A percentile compares a stretch with the other conserved stretches of the same genome.
These are phyloP conservation scores for Monosporascus sp. DNA, from an alignment of 2,329 filamentous ascomycete species.

Conservation along the genomic window DNA sequence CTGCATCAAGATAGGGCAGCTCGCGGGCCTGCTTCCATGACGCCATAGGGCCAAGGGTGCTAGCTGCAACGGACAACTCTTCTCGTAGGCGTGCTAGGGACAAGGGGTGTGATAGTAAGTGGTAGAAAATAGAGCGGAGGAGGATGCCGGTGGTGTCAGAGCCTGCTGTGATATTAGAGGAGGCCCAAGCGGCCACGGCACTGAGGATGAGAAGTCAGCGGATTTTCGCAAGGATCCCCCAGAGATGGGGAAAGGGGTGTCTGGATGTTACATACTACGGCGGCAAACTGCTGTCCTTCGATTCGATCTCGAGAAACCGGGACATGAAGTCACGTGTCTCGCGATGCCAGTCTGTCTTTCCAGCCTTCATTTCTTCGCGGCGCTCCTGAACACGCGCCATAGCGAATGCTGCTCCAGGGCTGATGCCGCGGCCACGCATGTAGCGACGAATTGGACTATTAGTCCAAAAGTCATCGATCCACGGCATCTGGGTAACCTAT, in stretches of 20 bases:
- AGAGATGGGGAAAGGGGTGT: background rate
- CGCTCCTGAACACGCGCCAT: constrained; percentile 3
- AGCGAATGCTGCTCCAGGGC: background rate
- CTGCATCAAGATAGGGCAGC: constrained; percentile 58
- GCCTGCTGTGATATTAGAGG: constrained; percentile 16
- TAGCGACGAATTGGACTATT: constrained; percentile 5
- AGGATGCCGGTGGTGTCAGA: constrained; percentile 11
- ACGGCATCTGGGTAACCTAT: constrained; percentile 5
- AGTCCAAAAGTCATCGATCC: constrained; percentile 4
- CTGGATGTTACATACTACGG: constrained; percentile 9
- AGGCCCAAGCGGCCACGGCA: constrained; percentile 29
- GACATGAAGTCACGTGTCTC: constrained; percentile 9
- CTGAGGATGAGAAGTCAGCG: background rate
- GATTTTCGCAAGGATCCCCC: background rate
- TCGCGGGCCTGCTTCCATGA: constrained; percentile 6
- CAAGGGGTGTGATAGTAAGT: constrained; percentile 5
- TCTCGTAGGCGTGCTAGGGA: constrained; percentile 2
- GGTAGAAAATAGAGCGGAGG: constrained; percentile 6
- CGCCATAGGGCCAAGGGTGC: constrained; percentile 1
- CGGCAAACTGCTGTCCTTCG: constrained; percentile 5
- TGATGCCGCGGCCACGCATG: background rate
- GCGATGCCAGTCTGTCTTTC: background rate
- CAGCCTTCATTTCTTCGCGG: background rate
- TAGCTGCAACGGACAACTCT: constrained; percentile 3
- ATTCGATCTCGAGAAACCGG: constrained; percentile 5